Percentiles rank a stretch among this genome's conserved stretches.
These are phyloP conservation scores for Penicillium manginii DNA, from an alignment of 495 filamentous ascomycete genomes.

Conservation along the genomic window DNA sequence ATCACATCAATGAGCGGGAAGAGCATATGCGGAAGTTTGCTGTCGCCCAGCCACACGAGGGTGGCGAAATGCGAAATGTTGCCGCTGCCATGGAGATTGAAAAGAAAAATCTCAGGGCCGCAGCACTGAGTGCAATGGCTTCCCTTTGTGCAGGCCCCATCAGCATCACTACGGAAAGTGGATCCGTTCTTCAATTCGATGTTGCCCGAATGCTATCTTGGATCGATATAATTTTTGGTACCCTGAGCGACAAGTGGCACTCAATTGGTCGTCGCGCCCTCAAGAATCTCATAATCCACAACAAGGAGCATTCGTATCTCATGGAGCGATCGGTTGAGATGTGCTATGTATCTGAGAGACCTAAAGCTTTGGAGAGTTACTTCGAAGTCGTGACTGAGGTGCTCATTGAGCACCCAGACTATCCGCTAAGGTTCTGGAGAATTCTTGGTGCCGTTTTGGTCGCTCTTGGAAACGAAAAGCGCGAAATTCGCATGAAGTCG, in stretches of 20 bases:
- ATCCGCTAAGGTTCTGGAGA: constrained; percentile 86
- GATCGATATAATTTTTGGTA: constrained; percentile 93
- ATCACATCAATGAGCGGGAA: constrained; percentile 79
- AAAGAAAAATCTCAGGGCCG: constrained; percentile 86
- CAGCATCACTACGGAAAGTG: constrained; percentile 82
- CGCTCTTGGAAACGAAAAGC: constrained; percentile 87
- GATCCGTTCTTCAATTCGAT: constrained; percentile 84
- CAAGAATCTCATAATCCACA: constrained; percentile 88
- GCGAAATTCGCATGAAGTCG: constrained; percentile 84
- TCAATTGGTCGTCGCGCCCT: constrained; percentile 88
- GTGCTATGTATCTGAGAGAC: constrained; percentile 72
- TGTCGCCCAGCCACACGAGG: constrained; percentile 65
- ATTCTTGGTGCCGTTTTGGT: constrained; percentile 85
- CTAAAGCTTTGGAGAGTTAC: constrained; percentile 91
- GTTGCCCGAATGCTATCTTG: constrained; percentile 88
- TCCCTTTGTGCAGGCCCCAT: constrained; percentile 91
- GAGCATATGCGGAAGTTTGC: constrained; percentile 84
- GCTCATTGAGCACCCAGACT: constrained; percentile 76
- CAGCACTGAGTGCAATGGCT: constrained; percentile 94
- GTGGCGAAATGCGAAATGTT: constrained; percentile 71
- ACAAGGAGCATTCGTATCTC: constrained; percentile 79
- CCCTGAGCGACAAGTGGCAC: constrained; percentile 85
- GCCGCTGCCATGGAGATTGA: constrained; percentile 95
- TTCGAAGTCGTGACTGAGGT: constrained; percentile 91
- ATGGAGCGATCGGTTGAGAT: constrained; percentile 84